Conservation (phyloP, 2,329 filamentous ascomycete genomes). For the Gremmenia infestans region DNA sequence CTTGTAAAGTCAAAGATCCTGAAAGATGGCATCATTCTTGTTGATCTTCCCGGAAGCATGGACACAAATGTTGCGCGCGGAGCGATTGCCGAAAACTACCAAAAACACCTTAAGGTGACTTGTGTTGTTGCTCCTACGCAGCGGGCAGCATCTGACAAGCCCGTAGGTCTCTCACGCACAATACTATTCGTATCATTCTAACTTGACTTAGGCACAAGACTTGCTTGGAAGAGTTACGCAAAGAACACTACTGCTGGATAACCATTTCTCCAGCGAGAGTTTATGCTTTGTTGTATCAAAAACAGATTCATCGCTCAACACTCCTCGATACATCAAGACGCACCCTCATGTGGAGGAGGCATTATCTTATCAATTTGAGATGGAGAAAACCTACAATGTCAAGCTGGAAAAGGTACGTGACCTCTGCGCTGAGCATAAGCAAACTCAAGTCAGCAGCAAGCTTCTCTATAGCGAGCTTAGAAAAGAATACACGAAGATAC, state of each 20-base stretch:
- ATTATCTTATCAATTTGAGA: neutral
- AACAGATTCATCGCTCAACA: conserved; percentile 11
- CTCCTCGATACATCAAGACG: conserved; percentile 3
- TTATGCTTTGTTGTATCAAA: conserved; percentile 19
- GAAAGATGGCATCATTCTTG: conserved; percentile 13
- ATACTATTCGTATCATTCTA: neutral
- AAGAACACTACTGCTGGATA: conserved; percentile 10
- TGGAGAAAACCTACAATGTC: neutral
- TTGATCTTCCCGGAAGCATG: conserved; percentile 20
- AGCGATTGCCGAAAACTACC: conserved; percentile 10
- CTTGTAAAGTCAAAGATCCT: conserved; percentile 11
- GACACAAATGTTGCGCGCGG: conserved; percentile 19
- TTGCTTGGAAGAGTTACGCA: conserved; percentile 10
- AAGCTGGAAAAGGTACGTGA: neutral
- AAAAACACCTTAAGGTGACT: conserved; percentile 15
- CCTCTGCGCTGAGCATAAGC: neutral
- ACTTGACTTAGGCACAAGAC: conserved; percentile 12
- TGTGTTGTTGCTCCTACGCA: conserved; percentile 13
- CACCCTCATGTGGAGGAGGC: conserved; percentile 6
- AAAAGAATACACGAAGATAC: neutral
- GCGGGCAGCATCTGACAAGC: conserved; percentile 13
- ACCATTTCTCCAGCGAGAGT: conserved; percentile 6
- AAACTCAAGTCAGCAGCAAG: neutral
- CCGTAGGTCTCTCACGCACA: neutral
- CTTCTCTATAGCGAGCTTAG: neutral